These are phyloP conservation scores for Cicer cuneatum DNA, from an alignment of 306 rosid species.

Conservation along the genomic window DNA sequence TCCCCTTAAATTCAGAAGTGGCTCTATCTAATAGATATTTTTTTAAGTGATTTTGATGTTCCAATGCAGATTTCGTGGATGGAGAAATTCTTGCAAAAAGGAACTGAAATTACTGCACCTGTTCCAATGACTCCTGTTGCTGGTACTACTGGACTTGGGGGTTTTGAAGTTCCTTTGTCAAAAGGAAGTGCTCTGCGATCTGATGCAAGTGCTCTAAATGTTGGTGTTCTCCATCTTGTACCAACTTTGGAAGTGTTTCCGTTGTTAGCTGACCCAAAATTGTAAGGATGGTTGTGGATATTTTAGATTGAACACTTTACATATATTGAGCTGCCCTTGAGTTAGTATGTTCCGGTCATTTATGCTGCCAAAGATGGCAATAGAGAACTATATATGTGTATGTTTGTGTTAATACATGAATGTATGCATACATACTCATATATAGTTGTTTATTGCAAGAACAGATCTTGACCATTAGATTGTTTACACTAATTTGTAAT, in stretches of 20 bases:
- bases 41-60: slow-evolving; percentile 31
- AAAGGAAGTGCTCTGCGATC: slow-evolving; percentile 85
- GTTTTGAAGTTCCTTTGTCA: slow-evolving; percentile 94
- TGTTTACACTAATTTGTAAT: neutral
- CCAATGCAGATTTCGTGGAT: slow-evolving; percentile 93
- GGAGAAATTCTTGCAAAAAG: slow-evolving; percentile 91
- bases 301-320: slow-evolving; percentile 15
- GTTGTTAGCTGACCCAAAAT: slow-evolving; percentile 78
- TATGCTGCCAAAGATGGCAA: slow-evolving; percentile 35
- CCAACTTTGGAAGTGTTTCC: slow-evolving; percentile 98
- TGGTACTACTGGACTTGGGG: slow-evolving; percentile 99
- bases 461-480: slow-evolving; percentile 6
- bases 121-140: slow-evolving; percentile 91
- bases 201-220: slow-evolving; percentile 95
- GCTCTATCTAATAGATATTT: slow-evolving; percentile 27
- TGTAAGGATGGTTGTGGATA: slow-evolving; percentile 53
- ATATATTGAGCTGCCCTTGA: slow-evolving; percentile 27
- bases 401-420: neutral
- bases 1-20: neutral
- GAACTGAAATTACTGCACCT: slow-evolving; percentile 98
- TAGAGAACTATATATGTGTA: slow-evolving; percentile 5
- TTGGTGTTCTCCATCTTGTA: slow-evolving; percentile 94
- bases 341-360: slow-evolving; percentile 33
- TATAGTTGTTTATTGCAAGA: slow-evolving; percentile 10
- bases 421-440: neutral